Evolutionary conservation across 805 yeast species (phyloP), one percentile per base, ranked within the genome.

Genomic region (Candida germanica): DNA sequence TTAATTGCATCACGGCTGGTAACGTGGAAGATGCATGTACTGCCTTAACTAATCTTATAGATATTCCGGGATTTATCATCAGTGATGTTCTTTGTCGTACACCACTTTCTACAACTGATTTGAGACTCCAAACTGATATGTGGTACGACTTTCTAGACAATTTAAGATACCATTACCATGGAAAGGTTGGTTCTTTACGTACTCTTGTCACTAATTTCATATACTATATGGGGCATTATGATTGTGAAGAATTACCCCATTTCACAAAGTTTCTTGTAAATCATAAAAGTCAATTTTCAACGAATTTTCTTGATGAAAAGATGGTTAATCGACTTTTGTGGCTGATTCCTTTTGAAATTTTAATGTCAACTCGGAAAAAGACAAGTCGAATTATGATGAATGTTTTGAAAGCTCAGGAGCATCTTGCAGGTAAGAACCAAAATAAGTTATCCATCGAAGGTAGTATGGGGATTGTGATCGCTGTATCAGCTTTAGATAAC

Each of bases 21-120:
- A 49, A 44, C 26, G 53, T 71, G 8, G 42, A 52, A 5, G 50
- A 47, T 2, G 60, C 71, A 3, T 69, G 73, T 38, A 25, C 40
- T 2, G 40, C 59, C 2, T 46, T 72, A 7, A 32, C 58, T 0
- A 55, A 59, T 12, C 39, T 53, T 7, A 35, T 51, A 1, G 42
- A 50, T 2, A 53, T 69, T 11, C 77, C 78, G 0, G 46, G 62
- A 1, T 67, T 63, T 47, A 56, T 72, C 1, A 31, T 58, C 1
- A 50, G 58, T 1, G 75, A 72, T 39, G 47, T 71, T 4, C 45
- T 69, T 2, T 41, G 54, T 1, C 52, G 77, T 30, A 55, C 68
- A 1, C 71, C 73, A 1, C 38, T 50, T 36, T 51, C 58, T 5
- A 40, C 42, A 14, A 44, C 53, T 5, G 73, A 68, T 26, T 46